Evolutionary conservation across 768 basidiomycete genomes (phyloP).

Genomic region (Suillus decipiens): DNA sequence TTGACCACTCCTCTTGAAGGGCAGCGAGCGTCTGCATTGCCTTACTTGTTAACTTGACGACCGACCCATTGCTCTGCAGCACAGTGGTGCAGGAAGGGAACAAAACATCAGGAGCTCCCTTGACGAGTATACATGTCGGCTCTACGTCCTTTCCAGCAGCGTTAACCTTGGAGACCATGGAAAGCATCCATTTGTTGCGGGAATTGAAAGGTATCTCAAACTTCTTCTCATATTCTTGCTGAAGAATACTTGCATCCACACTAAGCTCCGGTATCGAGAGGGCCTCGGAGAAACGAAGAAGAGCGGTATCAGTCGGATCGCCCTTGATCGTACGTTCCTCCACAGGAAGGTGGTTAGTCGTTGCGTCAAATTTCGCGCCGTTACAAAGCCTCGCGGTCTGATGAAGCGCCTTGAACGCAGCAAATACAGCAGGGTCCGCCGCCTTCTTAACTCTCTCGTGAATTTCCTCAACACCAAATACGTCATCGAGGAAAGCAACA

Average conservation of each 20-base stretch:
- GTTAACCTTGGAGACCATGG: slow-evolving; percentile 29
- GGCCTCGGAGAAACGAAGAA: slow-evolving; percentile 42
- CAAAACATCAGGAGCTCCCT: slow-evolving; percentile 54
- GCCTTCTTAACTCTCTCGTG: slow-evolving; percentile 12
- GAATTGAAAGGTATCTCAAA: slow-evolving; percentile 40
- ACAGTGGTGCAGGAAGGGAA: slow-evolving; percentile 34
- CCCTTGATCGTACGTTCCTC: slow-evolving; percentile 30
- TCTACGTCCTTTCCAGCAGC: background rate
- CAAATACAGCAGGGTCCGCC: slow-evolving; percentile 14
- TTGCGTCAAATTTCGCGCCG: slow-evolving; percentile 44
- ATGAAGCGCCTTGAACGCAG: slow-evolving; percentile 26
- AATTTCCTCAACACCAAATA: slow-evolving; percentile 20
- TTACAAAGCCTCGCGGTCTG: slow-evolving; percentile 51
- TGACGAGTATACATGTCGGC: slow-evolving; percentile 39
- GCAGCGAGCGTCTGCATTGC: slow-evolving; percentile 17
- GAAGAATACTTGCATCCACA: slow-evolving; percentile 15
- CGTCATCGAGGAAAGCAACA: slow-evolving; percentile 29
- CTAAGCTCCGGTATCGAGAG: slow-evolving; percentile 13
- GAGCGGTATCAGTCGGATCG: slow-evolving; percentile 48
- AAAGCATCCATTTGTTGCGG: slow-evolving; percentile 53
- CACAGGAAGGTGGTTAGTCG: slow-evolving; percentile 9
- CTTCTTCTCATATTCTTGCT: background rate
- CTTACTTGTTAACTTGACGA: slow-evolving; percentile 22
- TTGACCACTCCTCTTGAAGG: slow-evolving; percentile 38
- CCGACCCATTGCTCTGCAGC: slow-evolving; percentile 25